Conservation (phyloP, 2,329 filamentous ascomycete species). For the Phaeosphaeriaceae sp. region DNA sequence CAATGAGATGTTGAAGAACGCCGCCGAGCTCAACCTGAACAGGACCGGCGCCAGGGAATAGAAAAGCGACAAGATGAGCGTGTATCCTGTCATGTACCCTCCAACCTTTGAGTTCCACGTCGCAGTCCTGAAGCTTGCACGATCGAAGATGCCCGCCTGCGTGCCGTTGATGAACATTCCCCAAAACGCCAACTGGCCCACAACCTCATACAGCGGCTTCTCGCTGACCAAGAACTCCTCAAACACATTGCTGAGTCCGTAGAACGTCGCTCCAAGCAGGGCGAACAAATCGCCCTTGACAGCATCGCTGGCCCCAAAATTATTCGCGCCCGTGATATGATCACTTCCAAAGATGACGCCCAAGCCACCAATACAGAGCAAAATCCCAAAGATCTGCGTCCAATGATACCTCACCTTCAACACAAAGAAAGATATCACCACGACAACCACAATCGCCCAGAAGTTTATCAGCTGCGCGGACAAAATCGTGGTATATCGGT, state of each 20-base stretch:
- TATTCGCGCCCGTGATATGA: conserved; percentile 79
- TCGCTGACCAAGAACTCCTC: conserved; percentile 94
- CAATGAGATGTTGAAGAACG: conserved; percentile 95
- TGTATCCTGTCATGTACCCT: conserved; percentile 91
- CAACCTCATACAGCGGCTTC: conserved; percentile 88
- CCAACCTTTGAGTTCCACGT: conserved; percentile 63
- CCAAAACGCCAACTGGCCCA: conserved; percentile 89
- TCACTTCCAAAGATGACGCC: conserved; percentile 87
- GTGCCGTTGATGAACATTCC: conserved; percentile 90
- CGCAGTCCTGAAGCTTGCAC: conserved; percentile 66
- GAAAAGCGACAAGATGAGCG: conserved; percentile 81
- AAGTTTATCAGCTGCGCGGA: conserved; percentile 97
- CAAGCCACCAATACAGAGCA: conserved; percentile 90
- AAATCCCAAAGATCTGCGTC: conserved; percentile 84
- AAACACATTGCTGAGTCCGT: conserved; percentile 88
- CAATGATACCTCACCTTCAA: conserved; percentile 89
- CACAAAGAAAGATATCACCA: conserved; percentile 81
- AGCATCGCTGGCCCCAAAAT: conserved; percentile 71
- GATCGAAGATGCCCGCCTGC: conserved; percentile 92
- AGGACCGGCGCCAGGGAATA: conserved; percentile 88
- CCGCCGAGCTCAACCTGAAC: conserved; percentile 87
- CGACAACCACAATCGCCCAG: conserved; percentile 95
- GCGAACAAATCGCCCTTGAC: conserved; percentile 94
- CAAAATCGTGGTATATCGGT: conserved; percentile 85
- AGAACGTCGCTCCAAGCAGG: conserved; percentile 86